A percentile compares a stretch with the other conserved stretches of the same genome.
Evolutionary conservation across 768 basidiomycete genomes (phyloP).

Genomic region (Russula compacta): DNA sequence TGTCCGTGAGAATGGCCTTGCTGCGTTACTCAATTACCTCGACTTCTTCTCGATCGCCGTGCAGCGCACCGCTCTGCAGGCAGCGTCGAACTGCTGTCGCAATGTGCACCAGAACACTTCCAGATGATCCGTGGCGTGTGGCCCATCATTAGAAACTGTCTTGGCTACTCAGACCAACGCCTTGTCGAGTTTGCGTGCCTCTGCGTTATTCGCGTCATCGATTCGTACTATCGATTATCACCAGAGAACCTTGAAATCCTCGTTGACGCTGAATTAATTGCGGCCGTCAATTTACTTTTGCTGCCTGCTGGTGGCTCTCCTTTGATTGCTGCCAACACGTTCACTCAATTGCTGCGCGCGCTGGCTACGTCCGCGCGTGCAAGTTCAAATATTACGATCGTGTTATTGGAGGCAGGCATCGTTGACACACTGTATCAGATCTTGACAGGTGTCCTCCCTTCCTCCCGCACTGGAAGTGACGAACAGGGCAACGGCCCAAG

Average conservation of each 20-base stretch:
- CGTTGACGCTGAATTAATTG: constrained; percentile 69
- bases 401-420: constrained; percentile 85
- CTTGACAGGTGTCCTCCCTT: constrained; percentile 86
- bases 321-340: constrained; percentile 77
- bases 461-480: constrained; percentile 41
- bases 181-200: constrained; percentile 96
- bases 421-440: constrained; percentile 92
- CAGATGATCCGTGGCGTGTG: constrained; percentile 81
- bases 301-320: constrained; percentile 82
- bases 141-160: constrained; percentile 88
- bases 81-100: constrained; percentile 94
- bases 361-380: constrained; percentile 81
- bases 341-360: constrained; percentile 78
- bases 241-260: constrained; percentile 81
- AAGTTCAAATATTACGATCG: constrained; percentile 79
- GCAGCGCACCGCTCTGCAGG: constrained; percentile 92
- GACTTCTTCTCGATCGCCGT: constrained; percentile 99
- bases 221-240: constrained; percentile 80
- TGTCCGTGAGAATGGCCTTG: constrained; percentile 89
- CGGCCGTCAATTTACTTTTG: constrained; percentile 77
- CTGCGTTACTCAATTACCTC: constrained; percentile 88
- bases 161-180: constrained; percentile 87
- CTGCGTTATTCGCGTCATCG: constrained; percentile 89
- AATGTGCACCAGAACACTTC: constrained; percentile 85
- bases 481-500: constrained; percentile 52